Percentiles rank a stretch among this genome's conserved stretches.
phyloP scores from a whole-genome alignment of 2,329 filamentous ascomycete genomes.

The Chaetomiaceae sp. region DNA sequence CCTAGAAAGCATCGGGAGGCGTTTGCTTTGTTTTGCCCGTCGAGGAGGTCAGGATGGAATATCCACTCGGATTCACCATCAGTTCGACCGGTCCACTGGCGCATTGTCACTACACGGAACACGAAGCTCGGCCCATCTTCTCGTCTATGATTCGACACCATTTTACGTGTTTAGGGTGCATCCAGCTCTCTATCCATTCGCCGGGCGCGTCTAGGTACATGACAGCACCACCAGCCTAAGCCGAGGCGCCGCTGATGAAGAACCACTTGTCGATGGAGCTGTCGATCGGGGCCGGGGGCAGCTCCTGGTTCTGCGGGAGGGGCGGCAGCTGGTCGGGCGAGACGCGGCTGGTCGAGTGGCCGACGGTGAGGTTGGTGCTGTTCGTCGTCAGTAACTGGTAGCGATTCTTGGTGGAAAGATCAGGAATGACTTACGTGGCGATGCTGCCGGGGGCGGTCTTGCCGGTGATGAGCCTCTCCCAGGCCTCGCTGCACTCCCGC shows the following conservation, averaged over 20 bases:
- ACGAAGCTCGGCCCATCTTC: too few species aligned
- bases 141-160: too few species aligned
- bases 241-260: constrained; percentile 97
- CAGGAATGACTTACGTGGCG: constrained; percentile 58
- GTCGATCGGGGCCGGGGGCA: constrained; percentile 83
- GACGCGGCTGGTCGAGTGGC: constrained; percentile 67
- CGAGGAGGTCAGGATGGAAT: neutral
- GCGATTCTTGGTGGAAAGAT: constrained; percentile 5
- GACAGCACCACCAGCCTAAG: constrained; percentile 40
- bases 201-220: neutral
- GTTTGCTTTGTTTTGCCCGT: constrained; percentile 3
- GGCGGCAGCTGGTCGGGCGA: constrained; percentile 63
- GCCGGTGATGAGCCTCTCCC: constrained; percentile 92
- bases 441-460: constrained; percentile 74
- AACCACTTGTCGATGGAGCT: constrained; percentile 99
- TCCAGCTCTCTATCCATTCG: neutral
- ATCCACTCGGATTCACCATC: constrained; percentile 5
- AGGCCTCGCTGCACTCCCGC: constrained; percentile 91
- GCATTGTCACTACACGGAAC: too few species aligned
- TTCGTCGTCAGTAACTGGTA: constrained; percentile 24
- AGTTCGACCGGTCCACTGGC: too few species aligned
- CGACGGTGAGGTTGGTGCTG: constrained; percentile 75
- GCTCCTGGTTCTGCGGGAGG: constrained; percentile 73
- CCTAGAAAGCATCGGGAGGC: constrained; percentile 15
- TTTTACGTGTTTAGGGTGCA: neutral